Evolutionary conservation across 2,329 filamentous ascomycete species (phyloP), one percentile per base, ranked within the genome.

Genomic region (Fusarium fracticaudum): DNA sequence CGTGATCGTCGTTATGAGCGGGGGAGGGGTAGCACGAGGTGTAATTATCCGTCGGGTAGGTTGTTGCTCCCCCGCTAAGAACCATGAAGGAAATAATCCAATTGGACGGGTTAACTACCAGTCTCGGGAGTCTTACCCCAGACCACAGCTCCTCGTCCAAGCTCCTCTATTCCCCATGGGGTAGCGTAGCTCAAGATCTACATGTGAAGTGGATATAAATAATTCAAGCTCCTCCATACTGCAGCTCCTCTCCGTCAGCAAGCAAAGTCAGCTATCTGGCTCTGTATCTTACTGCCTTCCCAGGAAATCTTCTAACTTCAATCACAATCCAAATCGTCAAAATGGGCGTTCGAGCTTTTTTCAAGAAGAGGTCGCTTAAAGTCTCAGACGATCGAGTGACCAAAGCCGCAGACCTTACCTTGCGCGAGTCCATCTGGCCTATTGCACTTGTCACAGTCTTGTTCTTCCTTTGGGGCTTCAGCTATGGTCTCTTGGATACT

Each of bases 351-450:
- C 84, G 83, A 51, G 79, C 82, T 17, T 88, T 87, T 74, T 72
- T 86, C 77, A 83, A 82, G 78, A 80, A 80, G 53, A 83, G 85
- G 41, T 85, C 86, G 43, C 84, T 87, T 71, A 84, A 82, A 67
- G 83, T 84, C 63, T 81, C 83, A 43, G 84, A 86, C 64, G 73
- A 81, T 57, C 77, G 80, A 64, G 79, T 82, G 41, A 87, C 85
- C 17, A 83, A 78, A 59, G 85, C 85, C 1, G 84, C 85, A 8
- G 83, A 92, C 79, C 84, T 94, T 69, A 93, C 91, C 0, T 80
- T 93, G 35, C 85, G 90, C 59, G 86, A 93, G 76, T 94, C 91
- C 17, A 85, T 94, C 59, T 88, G 88, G 74, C 92, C 92, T 6
- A 86, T 94, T 50, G 84, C 85, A 64, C 86, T 94, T 10, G 84